These are phyloP conservation scores for Lentinula sp. DNA, from an alignment of 768 basidiomycete genomes.

Conservation along the genomic window DNA sequence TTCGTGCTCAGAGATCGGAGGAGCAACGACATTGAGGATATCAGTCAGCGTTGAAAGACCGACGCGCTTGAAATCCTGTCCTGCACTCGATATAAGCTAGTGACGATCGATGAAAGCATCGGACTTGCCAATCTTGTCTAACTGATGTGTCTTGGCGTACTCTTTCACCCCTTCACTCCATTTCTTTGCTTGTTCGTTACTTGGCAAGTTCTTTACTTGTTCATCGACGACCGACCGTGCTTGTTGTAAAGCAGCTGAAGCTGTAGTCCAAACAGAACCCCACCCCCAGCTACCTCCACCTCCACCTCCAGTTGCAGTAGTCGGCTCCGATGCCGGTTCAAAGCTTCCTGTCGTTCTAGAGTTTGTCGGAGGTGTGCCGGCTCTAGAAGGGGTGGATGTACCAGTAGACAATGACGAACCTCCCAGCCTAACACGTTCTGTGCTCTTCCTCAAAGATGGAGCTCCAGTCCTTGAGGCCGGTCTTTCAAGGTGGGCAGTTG, in stretches of 20 bases:
- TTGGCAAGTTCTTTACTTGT: constrained; percentile 82
- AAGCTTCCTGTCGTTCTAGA: constrained; percentile 17
- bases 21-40: constrained; percentile 93
- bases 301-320: constrained; percentile 8
- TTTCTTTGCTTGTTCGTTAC: constrained; percentile 82
- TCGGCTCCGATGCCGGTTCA: constrained; percentile 8
- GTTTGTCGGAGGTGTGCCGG: constrained; percentile 17
- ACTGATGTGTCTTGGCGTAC: constrained; percentile 83
- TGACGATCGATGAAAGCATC: neutral
- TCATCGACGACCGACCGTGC: constrained; percentile 88
- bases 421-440: constrained; percentile 69
- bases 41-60: constrained; percentile 87
- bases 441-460: constrained; percentile 67
- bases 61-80: constrained; percentile 83
- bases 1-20: constrained; percentile 97
- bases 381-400: constrained; percentile 12
- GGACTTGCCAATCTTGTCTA: constrained; percentile 80
- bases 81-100: constrained; percentile 30
- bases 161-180: constrained; percentile 83
- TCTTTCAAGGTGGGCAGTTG: constrained; percentile 48
- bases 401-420: constrained; percentile 28
- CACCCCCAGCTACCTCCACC: constrained; percentile 66
- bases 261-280: constrained; percentile 86
- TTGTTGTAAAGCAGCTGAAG: constrained; percentile 81
- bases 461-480: constrained; percentile 63